Evolutionary conservation across 306 rosid species (phyloP).

Genomic region (Malus domestica): ASM211411v1 NC_041791.1:3383001-3383500

Average conservation of each 20-base stretch:
- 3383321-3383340: not conserved
- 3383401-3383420: constrained; percentile 47
- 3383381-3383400: constrained; percentile 81
- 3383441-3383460: constrained; percentile 69
- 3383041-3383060: not conserved
- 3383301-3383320: not conserved
- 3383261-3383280: not conserved
- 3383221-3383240: not conserved
- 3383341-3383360: constrained; percentile 15
- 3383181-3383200: constrained; percentile 50
- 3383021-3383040: not conserved
- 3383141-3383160: constrained; percentile 64
- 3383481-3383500: constrained; percentile 81
- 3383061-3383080: constrained; percentile 5
- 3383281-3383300: not conserved
- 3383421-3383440: constrained; percentile 64
- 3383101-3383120: constrained; percentile 53
- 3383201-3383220: not conserved
- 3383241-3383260: not conserved
- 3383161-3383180: constrained; percentile 80
- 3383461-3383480: constrained; percentile 65
- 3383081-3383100: constrained; percentile 3
- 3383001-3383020: too few species aligned
- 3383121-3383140: constrained; percentile 73
- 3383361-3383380: constrained; percentile 55